Evolutionary conservation across 1,284 basidiomycete genomes (phyloP), one percentile per base, ranked within the genome.

Genomic region (Cryptococcus maquisensis): DNA sequence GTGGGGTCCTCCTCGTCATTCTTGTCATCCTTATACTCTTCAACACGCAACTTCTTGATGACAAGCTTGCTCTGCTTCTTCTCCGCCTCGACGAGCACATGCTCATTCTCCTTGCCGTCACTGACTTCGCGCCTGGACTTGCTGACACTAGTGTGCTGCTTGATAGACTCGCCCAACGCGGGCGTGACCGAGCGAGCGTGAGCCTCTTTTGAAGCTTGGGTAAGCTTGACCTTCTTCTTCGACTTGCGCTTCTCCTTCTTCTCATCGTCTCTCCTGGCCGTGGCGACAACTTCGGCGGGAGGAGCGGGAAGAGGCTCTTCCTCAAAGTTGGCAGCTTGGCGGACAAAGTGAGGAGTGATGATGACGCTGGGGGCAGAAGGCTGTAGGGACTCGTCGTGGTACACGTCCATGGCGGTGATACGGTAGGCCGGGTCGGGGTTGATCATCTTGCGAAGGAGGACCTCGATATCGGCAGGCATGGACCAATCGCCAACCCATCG

Each of bases 401-500:
- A 70, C 18, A 67, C 70, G 53, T 73, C 61, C 43, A 67, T 62
- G 0, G 74, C 74, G 15, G 63, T 60, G 36, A 69, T 63, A 13
- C 75, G 67, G 36, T 68, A 58, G 16, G 57, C 48, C 2, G 73
- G 71, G 51, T 74, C 67, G 9, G 69, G 67, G 36, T 63, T 57
- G 43, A 77, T 69, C 74, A 75, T 77, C 38, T 56, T 57, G 20
- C 63, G 63, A 13, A 77, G 55, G 4, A 77, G 55, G 18, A 63
- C 39, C 54, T 71, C 62, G 39, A 75, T 61, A 44, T 79, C 75
- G 51, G 80, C 79, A 2, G 86, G 85, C 79, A 92, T 85, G 50
- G 81, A 79, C 82, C 84, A 93, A 32, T 75, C 60, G 26, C 79
- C 91, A n/a, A 90, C 80, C 89, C 93, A 95, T 64, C 84, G 83